Evolutionary conservation across 164 flowering plant genomes (phyloP).

Genomic region (Magnolia changhungtana): DNA sequence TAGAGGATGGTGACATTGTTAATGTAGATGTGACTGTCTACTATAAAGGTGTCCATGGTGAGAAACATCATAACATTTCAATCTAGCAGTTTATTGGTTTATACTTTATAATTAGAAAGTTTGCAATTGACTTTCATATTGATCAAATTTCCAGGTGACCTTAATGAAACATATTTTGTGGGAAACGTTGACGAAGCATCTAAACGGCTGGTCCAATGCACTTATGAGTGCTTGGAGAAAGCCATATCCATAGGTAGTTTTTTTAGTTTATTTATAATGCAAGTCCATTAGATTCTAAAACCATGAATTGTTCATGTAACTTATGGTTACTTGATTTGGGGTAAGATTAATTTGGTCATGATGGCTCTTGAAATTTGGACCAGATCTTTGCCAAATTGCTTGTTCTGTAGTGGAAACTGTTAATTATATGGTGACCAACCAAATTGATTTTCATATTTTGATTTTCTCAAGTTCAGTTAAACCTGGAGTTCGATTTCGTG

Average conservation of each 20-base stretch:
- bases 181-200: constrained; percentile 95
- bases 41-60: constrained; percentile 95
- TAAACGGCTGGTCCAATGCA: constrained; percentile 63
- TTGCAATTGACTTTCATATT: background rate
- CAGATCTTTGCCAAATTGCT: too few species aligned
- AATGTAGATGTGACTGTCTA: constrained; percentile 91
- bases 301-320: background rate
- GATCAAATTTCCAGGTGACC: constrained; percentile 61
- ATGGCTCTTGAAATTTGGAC: too few species aligned
- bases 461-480: constrained; percentile 47
- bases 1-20: constrained; percentile 96
- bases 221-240: constrained; percentile 96
- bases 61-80: constrained; percentile 8
- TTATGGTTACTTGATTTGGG: too few species aligned
- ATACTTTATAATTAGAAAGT: too few species aligned
- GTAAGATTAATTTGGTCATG: too few species aligned
- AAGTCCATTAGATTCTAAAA: background rate
- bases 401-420: too few species aligned
- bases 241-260: constrained; percentile 85
- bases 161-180: constrained; percentile 93
- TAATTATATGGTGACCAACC: too few species aligned
- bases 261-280: background rate
- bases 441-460: background rate
- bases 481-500: constrained; percentile 94
- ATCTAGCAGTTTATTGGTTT: background rate